phyloP scores from a whole-genome alignment of 2,329 filamentous ascomycete species.

The Paraphoma sp. region DNA sequence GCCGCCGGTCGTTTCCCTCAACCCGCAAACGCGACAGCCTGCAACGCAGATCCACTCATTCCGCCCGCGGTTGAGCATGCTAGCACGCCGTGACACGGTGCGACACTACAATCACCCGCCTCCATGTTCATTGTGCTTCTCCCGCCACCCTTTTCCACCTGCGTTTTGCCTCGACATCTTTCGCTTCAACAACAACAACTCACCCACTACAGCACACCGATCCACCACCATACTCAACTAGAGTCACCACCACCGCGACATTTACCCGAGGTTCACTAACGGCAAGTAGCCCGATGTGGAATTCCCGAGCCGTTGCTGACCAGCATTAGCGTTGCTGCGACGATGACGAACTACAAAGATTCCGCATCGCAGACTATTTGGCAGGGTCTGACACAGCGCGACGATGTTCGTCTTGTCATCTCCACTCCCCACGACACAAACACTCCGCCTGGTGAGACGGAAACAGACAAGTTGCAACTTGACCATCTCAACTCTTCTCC shows the following conservation, averaged over 20 bases:
- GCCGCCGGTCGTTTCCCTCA: no score
- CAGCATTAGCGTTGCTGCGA: constrained; percentile 25
- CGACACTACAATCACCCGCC: no score
- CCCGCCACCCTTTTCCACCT: background rate
- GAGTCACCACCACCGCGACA: background rate
- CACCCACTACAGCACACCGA: background rate
- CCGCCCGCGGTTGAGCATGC: no score
- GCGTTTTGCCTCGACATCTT: background rate
- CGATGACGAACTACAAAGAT: constrained; percentile 40
- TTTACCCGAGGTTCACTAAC: constrained; percentile 11
- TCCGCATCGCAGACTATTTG: constrained; percentile 39
- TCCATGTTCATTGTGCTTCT: background rate
- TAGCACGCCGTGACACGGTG: no score
- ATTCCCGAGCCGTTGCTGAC: constrained; percentile 11
- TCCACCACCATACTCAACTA: background rate
- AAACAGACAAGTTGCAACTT: constrained; percentile 27
- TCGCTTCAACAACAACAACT: background rate
- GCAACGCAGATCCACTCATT: no score
- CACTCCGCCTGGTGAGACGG: constrained; percentile 40
- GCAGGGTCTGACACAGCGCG: constrained; percentile 37
- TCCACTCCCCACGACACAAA: constrained; percentile 26
- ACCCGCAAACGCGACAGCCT: no score
- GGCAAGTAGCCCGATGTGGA: constrained; percentile 8
- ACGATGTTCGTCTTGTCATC: constrained; percentile 29
- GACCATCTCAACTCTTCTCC: constrained; percentile 5